Evolutionary conservation across 306 rosid species (phyloP), one percentile per base, ranked within the genome.

Genomic region (Leucaena leucocephala): DNA sequence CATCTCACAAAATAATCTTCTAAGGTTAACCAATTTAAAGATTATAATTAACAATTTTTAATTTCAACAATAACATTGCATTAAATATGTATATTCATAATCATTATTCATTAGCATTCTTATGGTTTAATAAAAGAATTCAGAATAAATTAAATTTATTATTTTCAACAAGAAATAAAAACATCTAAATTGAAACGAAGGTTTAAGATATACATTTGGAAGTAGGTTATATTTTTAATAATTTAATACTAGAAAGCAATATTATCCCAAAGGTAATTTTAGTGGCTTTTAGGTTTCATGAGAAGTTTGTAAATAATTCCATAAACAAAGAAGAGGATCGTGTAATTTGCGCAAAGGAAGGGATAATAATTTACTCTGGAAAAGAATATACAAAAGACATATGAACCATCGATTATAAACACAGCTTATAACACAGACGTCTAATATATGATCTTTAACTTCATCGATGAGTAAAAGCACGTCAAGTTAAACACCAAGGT

Each of bases 401-500:
- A 71, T 3, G 19, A 52, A 75, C 22, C 8, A 33, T 74, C 74
- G 39, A 54, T 55, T 72, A 54, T 43, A 49, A 68, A 59, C 58
- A 50, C 45, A 63, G 45, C 76, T 36, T 33, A 27, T 4, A 75
- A 68, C 33, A 16, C 12, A 55, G 48, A 79, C n/a, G 55, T 62
- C 33, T 44, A 74, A 33, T 82, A 67, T 55, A 45, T 50, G 63
- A 58, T 59, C 64, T 78, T 68, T n/a, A 2, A 27, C 27, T 27
- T 27, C 1, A 27, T 27, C 27, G 27, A 27, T 27, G 27, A 27
- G 27, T 27, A 27, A 27, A 27, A 27, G 0, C 27, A 27, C 27
- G 27, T 27, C 27, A 27, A 69, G 74, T 69, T 27, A 44, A 52
- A 80, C 76, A 76, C 76, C 9, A 77, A 54, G 76, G 42, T 45